Evolutionary conservation across 352 stramenopile species (phyloP).

Genomic region (Peronospora destructor): DNA sequence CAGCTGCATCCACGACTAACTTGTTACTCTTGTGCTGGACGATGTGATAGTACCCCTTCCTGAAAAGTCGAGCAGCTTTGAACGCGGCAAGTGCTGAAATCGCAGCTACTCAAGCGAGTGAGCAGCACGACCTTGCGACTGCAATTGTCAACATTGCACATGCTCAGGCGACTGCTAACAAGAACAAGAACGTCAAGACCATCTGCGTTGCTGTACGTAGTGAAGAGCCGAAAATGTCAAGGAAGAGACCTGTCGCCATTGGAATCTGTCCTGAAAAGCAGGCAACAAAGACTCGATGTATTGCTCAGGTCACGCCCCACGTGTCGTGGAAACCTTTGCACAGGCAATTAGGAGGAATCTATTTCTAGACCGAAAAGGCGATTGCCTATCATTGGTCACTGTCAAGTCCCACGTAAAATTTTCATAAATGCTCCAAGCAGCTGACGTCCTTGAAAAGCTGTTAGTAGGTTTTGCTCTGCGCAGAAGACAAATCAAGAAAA

Average conservation of each 20-base stretch:
- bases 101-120: slow-evolving; percentile 7
- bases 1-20: not conserved
- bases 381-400: too few relatives aligned
- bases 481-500: too few relatives aligned
- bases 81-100: slow-evolving; percentile 14
- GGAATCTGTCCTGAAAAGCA: not conserved
- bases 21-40: slow-evolving; percentile 5
- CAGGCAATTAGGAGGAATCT: slow-evolving; percentile 7
- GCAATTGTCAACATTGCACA: slow-evolving; percentile 28
- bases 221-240: not conserved
- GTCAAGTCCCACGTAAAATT: too few relatives aligned
- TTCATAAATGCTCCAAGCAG: too few relatives aligned
- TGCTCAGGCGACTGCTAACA: slow-evolving; percentile 11
- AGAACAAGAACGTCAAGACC: slow-evolving; percentile 1
- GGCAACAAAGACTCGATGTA: slow-evolving; percentile 1
- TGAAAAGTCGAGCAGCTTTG: slow-evolving; percentile 21
- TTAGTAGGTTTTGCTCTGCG: too few relatives aligned
- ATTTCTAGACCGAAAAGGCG: slow-evolving; percentile 29
- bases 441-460: slow-evolving; percentile 40
- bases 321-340: slow-evolving; percentile 30
- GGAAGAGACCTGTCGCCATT: not conserved
- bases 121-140: slow-evolving; percentile 24
- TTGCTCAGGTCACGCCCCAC: not conserved
- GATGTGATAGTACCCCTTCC: slow-evolving; percentile 31
- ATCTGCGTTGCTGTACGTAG: not conserved